Evolutionary conservation across 202 grass and related monocot species (phyloP), one percentile per base, ranked within the genome.

Genomic region (Thinopyrum obtusiflorum): DNA sequence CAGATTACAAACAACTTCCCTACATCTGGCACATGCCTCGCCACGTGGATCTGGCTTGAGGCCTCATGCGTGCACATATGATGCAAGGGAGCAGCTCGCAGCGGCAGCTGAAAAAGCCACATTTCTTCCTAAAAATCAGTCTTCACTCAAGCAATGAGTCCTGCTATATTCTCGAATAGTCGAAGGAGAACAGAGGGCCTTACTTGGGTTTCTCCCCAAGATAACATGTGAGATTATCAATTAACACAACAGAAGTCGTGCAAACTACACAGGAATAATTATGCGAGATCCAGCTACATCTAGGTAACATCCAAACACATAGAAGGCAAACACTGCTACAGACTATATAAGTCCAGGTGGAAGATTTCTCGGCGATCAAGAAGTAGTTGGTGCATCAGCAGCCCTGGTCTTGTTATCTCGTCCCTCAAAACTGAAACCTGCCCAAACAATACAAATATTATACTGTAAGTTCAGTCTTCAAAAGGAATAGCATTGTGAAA

Each of bases 321-420:
- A 4, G 4, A 36, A 68, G 4, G 17, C 15, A n/a, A 37, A 2
- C 17, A 70, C 27, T 32, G n/a, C 37, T 71, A 24, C 68, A 44
- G 11, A 72, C 21, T 44, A n/a, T n/a, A n/a, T 13, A 72, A 25
- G 68, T 10, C 68, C 23, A 44, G 25, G 37, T 72, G 68, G 39
- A 25, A 44, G 37, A 72, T 72, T 72, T 44, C 68, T 72, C 5
- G n/a, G 68, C 37, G 68, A 71, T 71, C 68, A 71, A 70, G 35
- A 11, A 42, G 68, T 42, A 42, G 68, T 71, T 71, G 9, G 36
- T 71, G 36, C 36, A 71, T 71, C 37, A 25, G 21, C 11, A 73
- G 21, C 21, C 21, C 23, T 23, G 21, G 13, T 73, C 37, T 72
- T 42, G 36, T 26, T 15, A 73, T 21, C 68, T 14, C 21, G 24